phyloP scores from a whole-genome alignment of 2,329 filamentous ascomycete genomes.

The Paecilomyces sp. region DNA sequence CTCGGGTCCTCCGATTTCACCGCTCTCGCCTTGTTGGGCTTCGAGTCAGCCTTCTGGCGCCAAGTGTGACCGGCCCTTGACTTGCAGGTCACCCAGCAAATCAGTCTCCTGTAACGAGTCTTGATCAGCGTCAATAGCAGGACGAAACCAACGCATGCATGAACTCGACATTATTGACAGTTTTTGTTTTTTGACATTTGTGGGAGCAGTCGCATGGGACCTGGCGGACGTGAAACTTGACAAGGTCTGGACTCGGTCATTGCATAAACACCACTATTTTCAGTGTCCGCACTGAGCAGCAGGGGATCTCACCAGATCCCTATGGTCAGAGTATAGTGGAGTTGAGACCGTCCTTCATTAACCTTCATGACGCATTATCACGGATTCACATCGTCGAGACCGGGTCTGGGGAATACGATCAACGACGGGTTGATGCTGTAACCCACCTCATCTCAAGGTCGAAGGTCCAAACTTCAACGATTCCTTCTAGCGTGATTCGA shows the following conservation, averaged over 20 bases:
- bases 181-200: not conserved
- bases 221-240: not conserved
- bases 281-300: not conserved
- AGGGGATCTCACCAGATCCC: not conserved
- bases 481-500: constrained; percentile 19
- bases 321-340: not conserved
- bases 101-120: not conserved
- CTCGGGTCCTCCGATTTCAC: constrained; percentile 11
- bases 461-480: not conserved
- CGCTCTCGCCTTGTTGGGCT: constrained; percentile 11
- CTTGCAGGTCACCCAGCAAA: not conserved
- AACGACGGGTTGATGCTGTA: not conserved
- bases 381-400: not conserved
- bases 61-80: not conserved
- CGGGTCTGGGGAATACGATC: not conserved
- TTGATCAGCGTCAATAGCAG: not conserved
- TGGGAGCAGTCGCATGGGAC: not conserved
- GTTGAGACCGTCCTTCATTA: not conserved
- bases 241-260: not conserved
- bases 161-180: not conserved
- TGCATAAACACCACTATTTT: not conserved
- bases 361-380: not conserved
- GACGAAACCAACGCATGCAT: not conserved
- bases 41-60: not conserved
- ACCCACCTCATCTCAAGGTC: not conserved